These are phyloP conservation scores for Colletotrichum aenigma DNA, from an alignment of 2,329 filamentous ascomycete genomes.

Conservation along the genomic window DNA sequence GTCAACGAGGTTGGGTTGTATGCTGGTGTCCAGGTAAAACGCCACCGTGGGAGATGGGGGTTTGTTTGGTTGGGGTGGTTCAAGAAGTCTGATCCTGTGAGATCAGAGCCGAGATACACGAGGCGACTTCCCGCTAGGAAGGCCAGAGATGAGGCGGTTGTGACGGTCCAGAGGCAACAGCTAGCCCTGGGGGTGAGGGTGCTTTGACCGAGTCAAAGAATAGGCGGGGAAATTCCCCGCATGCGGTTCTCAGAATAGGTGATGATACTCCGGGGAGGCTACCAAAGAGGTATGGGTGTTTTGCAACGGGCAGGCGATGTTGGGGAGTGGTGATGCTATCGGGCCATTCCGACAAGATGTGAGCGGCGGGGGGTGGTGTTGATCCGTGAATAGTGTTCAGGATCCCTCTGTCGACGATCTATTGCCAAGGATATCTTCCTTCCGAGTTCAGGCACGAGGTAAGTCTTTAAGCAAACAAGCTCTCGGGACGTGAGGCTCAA, in stretches of 20 bases:
- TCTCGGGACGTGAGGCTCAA: neutral
- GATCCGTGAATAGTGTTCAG: neutral
- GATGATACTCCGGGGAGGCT: slow-evolving; percentile 16
- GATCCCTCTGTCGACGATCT: neutral
- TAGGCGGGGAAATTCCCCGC: slow-evolving; percentile 24
- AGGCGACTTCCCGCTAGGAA: neutral
- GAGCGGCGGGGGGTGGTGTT: neutral
- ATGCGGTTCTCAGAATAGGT: slow-evolving; percentile 21
- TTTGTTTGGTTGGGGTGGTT: neutral
- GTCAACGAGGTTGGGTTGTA: slow-evolving; percentile 18
- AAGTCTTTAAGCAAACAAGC: neutral
- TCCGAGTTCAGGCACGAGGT: neutral
- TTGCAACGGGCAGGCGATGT: neutral
- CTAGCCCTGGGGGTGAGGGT: slow-evolving; percentile 15
- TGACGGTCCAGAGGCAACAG: slow-evolving; percentile 4
- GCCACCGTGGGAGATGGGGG: slow-evolving; percentile 18
- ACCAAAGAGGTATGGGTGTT: slow-evolving; percentile 21
- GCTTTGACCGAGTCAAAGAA: slow-evolving; percentile 25
- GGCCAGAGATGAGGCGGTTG: neutral
- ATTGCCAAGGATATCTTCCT: neutral
- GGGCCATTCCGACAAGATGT: slow-evolving; percentile 15
- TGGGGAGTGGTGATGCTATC: slow-evolving; percentile 16
- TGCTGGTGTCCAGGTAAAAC: slow-evolving; percentile 20
- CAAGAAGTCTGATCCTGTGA: neutral
- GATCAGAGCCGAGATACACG: neutral